Evolutionary conservation across 2,329 filamentous ascomycete genomes (phyloP), one percentile per base, ranked within the genome.

Genomic region (Pseudogymnoascus sp.): DNA sequence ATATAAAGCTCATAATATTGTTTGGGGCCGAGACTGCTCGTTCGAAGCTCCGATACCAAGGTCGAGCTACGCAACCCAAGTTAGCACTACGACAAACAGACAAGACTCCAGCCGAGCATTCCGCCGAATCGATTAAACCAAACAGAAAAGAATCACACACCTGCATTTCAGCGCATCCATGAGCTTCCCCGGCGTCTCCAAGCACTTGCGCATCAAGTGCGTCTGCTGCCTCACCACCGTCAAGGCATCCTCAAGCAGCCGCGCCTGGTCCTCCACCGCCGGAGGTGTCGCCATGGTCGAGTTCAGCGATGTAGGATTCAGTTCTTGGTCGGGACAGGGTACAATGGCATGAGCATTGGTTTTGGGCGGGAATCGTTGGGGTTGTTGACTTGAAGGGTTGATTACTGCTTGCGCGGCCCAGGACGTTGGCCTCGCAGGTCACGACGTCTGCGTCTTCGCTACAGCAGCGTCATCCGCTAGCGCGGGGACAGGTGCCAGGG

Each of bases 141-240:
- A 33, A 26, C 4, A 31, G 16, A 38, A 40, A 31, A 33, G 19
- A 59, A 40, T 53, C 62, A 81, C 89, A 72, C 84, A 97, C 95
- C 93, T 96, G 90, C 93, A 97, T 80, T 99, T 99, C 72, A 99
- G 85, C 72, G 95, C 95, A 81, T 99, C 95, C 95, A 99, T 99
- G 69, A 99, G 87, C 84, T 99, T 99, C 68, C 95, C 93, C 6
- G 95, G 93, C 8, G 91, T 96, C 75, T 99, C 96, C 66, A 99
- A 84, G 73, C 93, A 97, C 81, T 96, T 93, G 80, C 93, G 92
- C 95, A 99, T 99, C 75, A 96, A 84, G 73, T 87, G 86, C 65
- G 93, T 95, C 84, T 99, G 96, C 79, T 97, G 93, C 79, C 93
- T 91, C 78, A 99, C 96, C 61, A 96, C 93, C 66, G 90, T 86